Percentiles rank a stretch among this genome's conserved stretches.
These are phyloP conservation scores for Cynanchum wilfordii DNA, from an alignment of 257 asterid genomes.

Conservation along the genomic window DNA sequence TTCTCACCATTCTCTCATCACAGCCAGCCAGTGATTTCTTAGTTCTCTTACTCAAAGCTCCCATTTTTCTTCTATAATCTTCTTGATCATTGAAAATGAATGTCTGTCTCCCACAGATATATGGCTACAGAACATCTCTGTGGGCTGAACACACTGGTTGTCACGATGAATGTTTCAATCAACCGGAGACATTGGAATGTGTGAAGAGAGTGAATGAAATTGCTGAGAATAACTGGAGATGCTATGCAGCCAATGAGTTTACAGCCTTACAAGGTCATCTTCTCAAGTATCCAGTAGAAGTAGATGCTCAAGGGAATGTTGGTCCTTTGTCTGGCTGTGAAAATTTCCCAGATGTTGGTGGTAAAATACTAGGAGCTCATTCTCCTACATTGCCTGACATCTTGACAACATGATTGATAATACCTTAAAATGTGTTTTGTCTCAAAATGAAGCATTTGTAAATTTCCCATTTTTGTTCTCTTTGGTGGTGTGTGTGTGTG, in stretches of 20 bases:
- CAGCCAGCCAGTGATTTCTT: neutral
- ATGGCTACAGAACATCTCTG: conserved; percentile 81
- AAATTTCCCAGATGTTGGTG: conserved; percentile 80
- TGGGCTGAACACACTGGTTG: conserved; percentile 89
- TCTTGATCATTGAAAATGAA: conserved; percentile 1
- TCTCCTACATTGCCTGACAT: conserved; percentile 63
- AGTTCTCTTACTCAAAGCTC: neutral
- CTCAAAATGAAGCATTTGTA: neutral
- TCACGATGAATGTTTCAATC: conserved; percentile 42
- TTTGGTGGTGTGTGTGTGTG: neutral
- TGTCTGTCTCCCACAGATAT: conserved; percentile 39
- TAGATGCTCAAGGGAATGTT: conserved; percentile 56
- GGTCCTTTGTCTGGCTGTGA: conserved; percentile 59
- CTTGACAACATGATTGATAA: conserved; percentile 50
- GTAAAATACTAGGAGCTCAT: conserved; percentile 66
- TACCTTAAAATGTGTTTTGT: neutral
- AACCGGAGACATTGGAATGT: conserved; percentile 58
- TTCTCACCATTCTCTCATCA: neutral
- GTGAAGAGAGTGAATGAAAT: conserved; percentile 59
- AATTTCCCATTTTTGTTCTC: neutral
- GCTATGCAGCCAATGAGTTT: conserved; percentile 41
- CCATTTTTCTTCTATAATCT: neutral
- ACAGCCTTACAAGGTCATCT: conserved; percentile 66
- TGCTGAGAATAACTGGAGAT: conserved; percentile 61
- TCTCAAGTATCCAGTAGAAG: conserved; percentile 69